phyloP scores from a whole-genome alignment of 345 rosid genomes.

The Acer yangbiense region DNA sequence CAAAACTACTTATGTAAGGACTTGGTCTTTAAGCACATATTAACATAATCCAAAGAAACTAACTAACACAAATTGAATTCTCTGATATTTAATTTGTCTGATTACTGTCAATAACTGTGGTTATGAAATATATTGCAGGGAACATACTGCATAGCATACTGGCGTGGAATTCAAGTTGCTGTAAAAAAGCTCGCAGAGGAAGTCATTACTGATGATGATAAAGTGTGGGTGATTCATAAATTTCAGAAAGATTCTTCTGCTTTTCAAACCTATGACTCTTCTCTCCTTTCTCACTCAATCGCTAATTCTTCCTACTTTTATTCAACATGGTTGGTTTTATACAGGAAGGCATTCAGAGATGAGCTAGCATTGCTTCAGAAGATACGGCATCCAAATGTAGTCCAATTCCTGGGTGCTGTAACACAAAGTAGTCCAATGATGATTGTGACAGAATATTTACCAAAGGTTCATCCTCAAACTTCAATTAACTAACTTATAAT shows the following conservation, averaged over 20 bases:
- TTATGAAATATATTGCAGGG: conserved; percentile 54
- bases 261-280: not conserved
- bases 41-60: not conserved
- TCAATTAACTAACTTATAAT: conserved; percentile 10
- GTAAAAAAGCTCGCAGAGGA: conserved; percentile 84
- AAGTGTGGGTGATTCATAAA: conserved; percentile 63
- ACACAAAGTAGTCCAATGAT: conserved; percentile 98
- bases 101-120: not conserved
- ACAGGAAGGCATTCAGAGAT: conserved; percentile 80
- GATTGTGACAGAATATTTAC: conserved; percentile 93
- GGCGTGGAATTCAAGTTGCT: conserved; percentile 98
- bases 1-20: not conserved
- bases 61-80: not conserved
- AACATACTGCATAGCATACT: conserved; percentile 71
- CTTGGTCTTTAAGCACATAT: not conserved
- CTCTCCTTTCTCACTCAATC: not conserved
- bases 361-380: conserved; percentile 94
- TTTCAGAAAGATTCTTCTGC: not conserved
- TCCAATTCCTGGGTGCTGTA: conserved; percentile 96
- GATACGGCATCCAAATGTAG: conserved; percentile 93
- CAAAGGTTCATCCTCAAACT: conserved; percentile 52
- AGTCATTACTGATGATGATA: conserved; percentile 67
- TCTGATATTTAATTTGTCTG: not conserved
- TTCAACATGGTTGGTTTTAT: conserved; percentile 18
- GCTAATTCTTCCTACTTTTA: not conserved